phyloP scores from a whole-genome alignment of 805 yeast genomes.

The Metschnikowia henanensis region DNA sequence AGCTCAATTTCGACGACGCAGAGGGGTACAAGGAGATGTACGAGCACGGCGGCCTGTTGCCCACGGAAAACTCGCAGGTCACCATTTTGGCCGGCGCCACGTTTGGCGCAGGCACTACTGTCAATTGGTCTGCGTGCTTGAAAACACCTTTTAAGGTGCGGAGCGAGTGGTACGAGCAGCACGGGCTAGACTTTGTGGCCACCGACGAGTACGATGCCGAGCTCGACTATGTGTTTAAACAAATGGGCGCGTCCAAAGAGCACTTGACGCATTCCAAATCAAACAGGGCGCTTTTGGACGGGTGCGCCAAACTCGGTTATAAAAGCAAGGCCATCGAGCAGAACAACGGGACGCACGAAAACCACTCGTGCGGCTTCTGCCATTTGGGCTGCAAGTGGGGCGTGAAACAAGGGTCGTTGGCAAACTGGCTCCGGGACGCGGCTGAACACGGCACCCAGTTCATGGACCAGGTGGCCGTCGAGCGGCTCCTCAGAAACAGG shows the following conservation, averaged over 20 bases:
- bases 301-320: constrained; percentile 47
- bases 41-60: constrained; percentile 40
- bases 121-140: constrained; percentile 57
- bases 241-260: constrained; percentile 48
- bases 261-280: constrained; percentile 43
- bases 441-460: constrained; percentile 45
- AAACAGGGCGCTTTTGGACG: constrained; percentile 44
- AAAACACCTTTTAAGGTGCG: constrained; percentile 51
- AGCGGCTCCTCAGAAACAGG: constrained; percentile 33
- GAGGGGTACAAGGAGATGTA: constrained; percentile 37
- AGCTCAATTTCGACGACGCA: constrained; percentile 36
- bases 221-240: constrained; percentile 43
- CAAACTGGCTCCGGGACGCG: constrained; percentile 51
- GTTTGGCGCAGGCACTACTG: constrained; percentile 58
- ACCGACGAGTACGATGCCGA: constrained; percentile 43
- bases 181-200: constrained; percentile 48
- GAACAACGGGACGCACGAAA: constrained; percentile 43
- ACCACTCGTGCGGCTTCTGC: constrained; percentile 49
- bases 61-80: constrained; percentile 34
- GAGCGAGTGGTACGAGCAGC: constrained; percentile 48
- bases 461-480: constrained; percentile 46
- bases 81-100: constrained; percentile 50
- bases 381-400: constrained; percentile 52
- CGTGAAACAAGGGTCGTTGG: constrained; percentile 51
- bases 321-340: constrained; percentile 42